Conservation (phyloP, 1,284 basidiomycete genomes). For the Cryptococcus sp. region DNA sequence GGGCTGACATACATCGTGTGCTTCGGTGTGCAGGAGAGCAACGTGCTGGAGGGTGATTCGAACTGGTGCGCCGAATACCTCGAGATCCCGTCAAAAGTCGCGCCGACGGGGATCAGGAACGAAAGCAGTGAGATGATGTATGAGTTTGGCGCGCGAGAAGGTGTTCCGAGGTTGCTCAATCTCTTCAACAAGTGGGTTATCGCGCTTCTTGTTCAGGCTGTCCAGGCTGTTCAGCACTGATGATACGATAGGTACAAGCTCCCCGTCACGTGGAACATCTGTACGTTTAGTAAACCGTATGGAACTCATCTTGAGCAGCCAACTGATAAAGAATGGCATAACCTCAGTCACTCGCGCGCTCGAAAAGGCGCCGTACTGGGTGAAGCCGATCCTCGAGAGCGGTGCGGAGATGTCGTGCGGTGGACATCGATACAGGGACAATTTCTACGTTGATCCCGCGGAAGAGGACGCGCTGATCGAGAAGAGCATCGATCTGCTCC, state of each 20-base stretch:
- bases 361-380: conserved; percentile 28
- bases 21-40: conserved; percentile 9
- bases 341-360: conserved; percentile 24
- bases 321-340: neutral
- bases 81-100: conserved; percentile 22
- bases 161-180: conserved; percentile 22
- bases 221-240: neutral
- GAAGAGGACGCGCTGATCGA: conserved; percentile 47
- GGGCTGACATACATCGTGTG: neutral
- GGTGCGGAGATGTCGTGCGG: conserved; percentile 29
- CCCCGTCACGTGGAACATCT: conserved; percentile 32
- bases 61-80: conserved; percentile 17
- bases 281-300: conserved; percentile 3
- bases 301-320: neutral
- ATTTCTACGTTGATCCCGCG: conserved; percentile 37
- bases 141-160: conserved; percentile 25
- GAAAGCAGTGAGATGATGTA: conserved; percentile 28
- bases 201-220: neutral
- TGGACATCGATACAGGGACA: conserved; percentile 46
- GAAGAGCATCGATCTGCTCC: conserved; percentile 34
- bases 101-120: conserved; percentile 5
- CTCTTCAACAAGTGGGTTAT: conserved; percentile 23
- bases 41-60: conserved; percentile 20
- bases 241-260: conserved; percentile 17
- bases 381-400: conserved; percentile 23